Evolutionary conservation across 768 basidiomycete genomes (phyloP).

Genomic region (Postia placenta): DNA sequence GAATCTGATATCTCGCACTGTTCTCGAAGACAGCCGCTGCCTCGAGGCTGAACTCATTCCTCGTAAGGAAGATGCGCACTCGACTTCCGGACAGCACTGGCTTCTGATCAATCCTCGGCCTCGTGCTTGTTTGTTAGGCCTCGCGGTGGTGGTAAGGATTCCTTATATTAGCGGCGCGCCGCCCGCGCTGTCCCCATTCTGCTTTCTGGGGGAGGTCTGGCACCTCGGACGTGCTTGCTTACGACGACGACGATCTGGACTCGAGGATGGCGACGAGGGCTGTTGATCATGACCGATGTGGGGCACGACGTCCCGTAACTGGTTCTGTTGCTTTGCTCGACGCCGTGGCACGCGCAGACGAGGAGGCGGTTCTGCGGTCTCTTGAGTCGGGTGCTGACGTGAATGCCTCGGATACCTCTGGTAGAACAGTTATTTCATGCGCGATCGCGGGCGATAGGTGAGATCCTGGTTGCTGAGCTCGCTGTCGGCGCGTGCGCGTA

Average conservation of each 20-base stretch:
- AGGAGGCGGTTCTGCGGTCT: conserved; percentile 44
- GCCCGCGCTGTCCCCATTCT: neutral
- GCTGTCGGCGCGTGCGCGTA: conserved; percentile 26
- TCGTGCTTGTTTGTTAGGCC: conserved; percentile 7
- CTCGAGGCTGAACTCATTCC: conserved; percentile 10
- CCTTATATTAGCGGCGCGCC: conserved; percentile 1
- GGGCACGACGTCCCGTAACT: conserved; percentile 10
- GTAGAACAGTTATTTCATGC: conserved; percentile 61
- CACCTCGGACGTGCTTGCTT: conserved; percentile 1
- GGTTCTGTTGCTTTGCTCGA: conserved; percentile 15
- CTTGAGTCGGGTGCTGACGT: conserved; percentile 60
- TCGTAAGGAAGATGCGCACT: conserved; percentile 2
- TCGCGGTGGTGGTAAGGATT: neutral
- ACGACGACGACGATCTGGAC: neutral
- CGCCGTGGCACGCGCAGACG: conserved; percentile 53
- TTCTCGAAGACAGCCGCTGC: conserved; percentile 5
- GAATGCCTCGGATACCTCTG: conserved; percentile 55
- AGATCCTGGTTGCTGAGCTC: neutral
- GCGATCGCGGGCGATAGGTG: conserved; percentile 71
- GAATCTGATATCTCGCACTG: neutral
- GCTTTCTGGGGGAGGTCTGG: neutral
- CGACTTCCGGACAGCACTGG: neutral
- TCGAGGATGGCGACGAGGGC: conserved; percentile 3
- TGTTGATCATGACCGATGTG: conserved; percentile 2
- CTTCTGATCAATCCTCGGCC: conserved; percentile 10